Conservation (phyloP, 2,329 filamentous ascomycete genomes). For the Fusarium sp. region DNA sequence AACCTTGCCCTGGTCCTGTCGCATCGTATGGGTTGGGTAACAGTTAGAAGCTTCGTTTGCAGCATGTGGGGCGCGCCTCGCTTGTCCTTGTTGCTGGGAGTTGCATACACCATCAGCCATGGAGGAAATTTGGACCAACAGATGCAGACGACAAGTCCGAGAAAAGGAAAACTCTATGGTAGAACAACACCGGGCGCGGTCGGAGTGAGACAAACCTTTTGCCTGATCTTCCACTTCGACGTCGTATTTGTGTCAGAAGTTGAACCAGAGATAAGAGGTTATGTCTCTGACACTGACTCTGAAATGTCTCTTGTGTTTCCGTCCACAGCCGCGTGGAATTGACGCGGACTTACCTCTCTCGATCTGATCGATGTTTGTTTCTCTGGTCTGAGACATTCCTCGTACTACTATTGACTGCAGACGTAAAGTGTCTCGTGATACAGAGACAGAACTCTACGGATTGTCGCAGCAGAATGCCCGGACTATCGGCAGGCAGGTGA, state of each 20-base stretch:
- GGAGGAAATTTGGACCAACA: slow-evolving; percentile 27
- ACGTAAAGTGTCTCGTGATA: slow-evolving; percentile 30
- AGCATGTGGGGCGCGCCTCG: slow-evolving; percentile 42
- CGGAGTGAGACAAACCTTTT: slow-evolving; percentile 29
- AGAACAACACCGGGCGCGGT: slow-evolving; percentile 34
- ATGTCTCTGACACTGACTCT: background rate
- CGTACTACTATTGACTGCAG: slow-evolving; percentile 7
- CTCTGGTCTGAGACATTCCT: slow-evolving; percentile 21
- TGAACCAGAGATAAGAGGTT: slow-evolving; percentile 8
- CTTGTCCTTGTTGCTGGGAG: slow-evolving; percentile 27
- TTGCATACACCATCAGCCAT: slow-evolving; percentile 37
- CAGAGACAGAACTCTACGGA: slow-evolving; percentile 16
- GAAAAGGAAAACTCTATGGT: slow-evolving; percentile 18
- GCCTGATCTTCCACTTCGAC: slow-evolving; percentile 4
- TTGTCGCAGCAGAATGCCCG: slow-evolving; percentile 28
- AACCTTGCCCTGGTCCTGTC: background rate
- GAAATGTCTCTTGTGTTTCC: slow-evolving; percentile 16
- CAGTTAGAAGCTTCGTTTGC: slow-evolving; percentile 41
- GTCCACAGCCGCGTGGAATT: slow-evolving; percentile 2
- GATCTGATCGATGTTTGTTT: slow-evolving; percentile 8
- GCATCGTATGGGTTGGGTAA: slow-evolving; percentile 1
- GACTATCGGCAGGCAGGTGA: slow-evolving; percentile 35
- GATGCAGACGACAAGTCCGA: slow-evolving; percentile 32
- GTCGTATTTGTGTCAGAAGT: slow-evolving; percentile 8
- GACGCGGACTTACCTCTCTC: background rate